A percentile compares a stretch with the other conserved stretches of the same genome.
These are phyloP conservation scores for Prunus armeniaca DNA, from an alignment of 306 rosid species.

Conservation along the genomic window DNA sequence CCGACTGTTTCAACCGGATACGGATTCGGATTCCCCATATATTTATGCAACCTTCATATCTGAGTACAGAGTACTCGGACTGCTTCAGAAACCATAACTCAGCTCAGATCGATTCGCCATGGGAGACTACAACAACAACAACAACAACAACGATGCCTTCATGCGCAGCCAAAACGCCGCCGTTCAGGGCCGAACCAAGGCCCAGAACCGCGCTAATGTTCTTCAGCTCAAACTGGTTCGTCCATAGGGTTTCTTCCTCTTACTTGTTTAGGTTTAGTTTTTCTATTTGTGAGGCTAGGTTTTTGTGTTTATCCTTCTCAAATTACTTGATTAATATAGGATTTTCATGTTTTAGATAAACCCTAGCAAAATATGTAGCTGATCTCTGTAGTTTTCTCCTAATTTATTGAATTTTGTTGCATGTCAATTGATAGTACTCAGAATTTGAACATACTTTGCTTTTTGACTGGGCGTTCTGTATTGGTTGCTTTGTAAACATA, in stretches of 20 bases:
- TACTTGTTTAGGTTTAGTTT: not conserved
- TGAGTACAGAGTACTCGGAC: conserved; percentile 4
- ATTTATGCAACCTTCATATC: conserved; percentile 14
- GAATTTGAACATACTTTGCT: not conserved
- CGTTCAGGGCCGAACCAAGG: conserved; percentile 97
- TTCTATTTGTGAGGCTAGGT: not conserved
- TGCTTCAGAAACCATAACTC: conserved; percentile 9
- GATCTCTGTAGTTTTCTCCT: not conserved
- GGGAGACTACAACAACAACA: conserved; percentile 51
- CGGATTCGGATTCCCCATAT: conserved; percentile 10
- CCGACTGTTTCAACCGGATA: conserved; percentile 27
- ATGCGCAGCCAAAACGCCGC: conserved; percentile 98
- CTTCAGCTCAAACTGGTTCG: conserved; percentile 93
- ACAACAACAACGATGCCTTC: conserved; percentile 53
- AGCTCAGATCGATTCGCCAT: conserved; percentile 42
- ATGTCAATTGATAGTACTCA: not conserved
- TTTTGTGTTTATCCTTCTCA: not conserved
- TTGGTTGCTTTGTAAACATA: not conserved
- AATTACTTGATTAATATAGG: not conserved
- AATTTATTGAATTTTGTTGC: not conserved
- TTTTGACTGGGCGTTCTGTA: not conserved
- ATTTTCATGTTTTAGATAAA: not conserved
- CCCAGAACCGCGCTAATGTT: conserved; percentile 94
- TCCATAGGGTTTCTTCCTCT: not conserved
- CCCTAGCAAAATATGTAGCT: not conserved